Base-by-base conservation (phyloP, 2,329 filamentous ascomycete species). In the Penicillium concentricum region DNA sequence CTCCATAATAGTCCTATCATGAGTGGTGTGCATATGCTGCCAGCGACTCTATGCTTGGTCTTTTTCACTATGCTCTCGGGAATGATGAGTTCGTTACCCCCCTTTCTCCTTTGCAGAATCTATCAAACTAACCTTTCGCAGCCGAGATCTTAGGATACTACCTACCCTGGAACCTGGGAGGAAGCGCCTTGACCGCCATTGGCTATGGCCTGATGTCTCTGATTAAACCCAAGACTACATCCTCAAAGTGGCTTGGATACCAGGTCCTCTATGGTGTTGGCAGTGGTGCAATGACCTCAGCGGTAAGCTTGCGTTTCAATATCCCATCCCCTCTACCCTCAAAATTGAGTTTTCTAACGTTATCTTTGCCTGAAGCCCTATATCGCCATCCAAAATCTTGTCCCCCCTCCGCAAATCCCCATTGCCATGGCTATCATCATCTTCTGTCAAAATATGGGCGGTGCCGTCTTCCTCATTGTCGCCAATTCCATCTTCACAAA, bases 401-500 rank as follows among this genome's bases (percentile, higher is more conserved):
- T 69, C 13, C 60, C 55, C 3, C 64, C 65, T 10, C 56, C 58
- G 2, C 69, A 74, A 54, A 60, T 74, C 16, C 61, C 63, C 5
- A 62, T 68, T 10, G 64, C 65, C 13, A 64, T 66, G 5, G 65
- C 68, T 5, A 53, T 62, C n/a, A 59, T 68, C 12, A 52, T 68
- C 20, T 72, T 72, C 55, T 65, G 66, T 32, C 67, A 70, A 54
- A 71, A 57, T 7, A 46, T 74, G 6, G 69, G 69, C 18, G 70
- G 69, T 26, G 65, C 69, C 7, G 46, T 74, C 10, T 69, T 69
- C 49, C 61, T 74, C 32, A 67, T 65, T 0, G 64, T 63, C 15
- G 68, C 59, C 2, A 65, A 73, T 48, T 58, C 70, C 1, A 64
- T 65, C 12, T 74, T 73, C 42, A 61, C 59, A 8, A 74, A 73